Percentiles rank a stretch among this genome's conserved stretches.
phyloP scores from a whole-genome alignment of 192 early-diverging fungal species.

The Entomortierella chlamydospora region DNA sequence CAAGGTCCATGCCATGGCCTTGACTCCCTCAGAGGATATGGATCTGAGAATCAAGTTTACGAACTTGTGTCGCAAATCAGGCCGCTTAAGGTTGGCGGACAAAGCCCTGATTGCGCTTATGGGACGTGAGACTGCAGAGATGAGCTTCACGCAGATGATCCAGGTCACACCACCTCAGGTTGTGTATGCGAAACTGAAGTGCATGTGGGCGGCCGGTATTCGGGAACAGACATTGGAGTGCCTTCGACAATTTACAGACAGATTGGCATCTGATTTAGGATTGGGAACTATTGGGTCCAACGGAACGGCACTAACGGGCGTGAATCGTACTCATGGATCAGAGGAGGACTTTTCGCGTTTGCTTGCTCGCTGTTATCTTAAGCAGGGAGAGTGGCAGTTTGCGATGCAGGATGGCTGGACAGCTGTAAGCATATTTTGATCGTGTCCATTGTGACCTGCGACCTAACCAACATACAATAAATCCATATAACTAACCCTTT shows the following conservation, averaged over 20 bases:
- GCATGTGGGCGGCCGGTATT: conserved; percentile 82
- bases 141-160: conserved; percentile 32
- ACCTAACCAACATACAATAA: no score
- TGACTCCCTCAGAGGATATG: conserved; percentile 92
- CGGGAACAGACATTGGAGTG: conserved; percentile 76
- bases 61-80: conserved; percentile 92
- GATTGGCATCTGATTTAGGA: conserved; percentile 71
- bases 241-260: conserved; percentile 82
- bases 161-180: conserved; percentile 68
- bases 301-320: conserved; percentile 19
- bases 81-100: conserved; percentile 79
- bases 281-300: conserved; percentile 34
- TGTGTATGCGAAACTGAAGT: conserved; percentile 93
- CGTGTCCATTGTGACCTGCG: neutral
- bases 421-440: conserved; percentile 24
- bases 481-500: neutral
- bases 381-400: conserved; percentile 95
- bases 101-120: conserved; percentile 78
- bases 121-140: conserved; percentile 17
- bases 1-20: conserved; percentile 86
- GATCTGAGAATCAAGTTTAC: conserved; percentile 97
- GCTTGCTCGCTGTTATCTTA: conserved; percentile 88
- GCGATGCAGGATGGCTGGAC: conserved; percentile 59
- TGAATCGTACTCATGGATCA: conserved; percentile 10
- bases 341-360: conserved; percentile 52